Evolutionary conservation across 352 stramenopile genomes (phyloP).

Genomic region (Phytophthora tentaculata): DNA sequence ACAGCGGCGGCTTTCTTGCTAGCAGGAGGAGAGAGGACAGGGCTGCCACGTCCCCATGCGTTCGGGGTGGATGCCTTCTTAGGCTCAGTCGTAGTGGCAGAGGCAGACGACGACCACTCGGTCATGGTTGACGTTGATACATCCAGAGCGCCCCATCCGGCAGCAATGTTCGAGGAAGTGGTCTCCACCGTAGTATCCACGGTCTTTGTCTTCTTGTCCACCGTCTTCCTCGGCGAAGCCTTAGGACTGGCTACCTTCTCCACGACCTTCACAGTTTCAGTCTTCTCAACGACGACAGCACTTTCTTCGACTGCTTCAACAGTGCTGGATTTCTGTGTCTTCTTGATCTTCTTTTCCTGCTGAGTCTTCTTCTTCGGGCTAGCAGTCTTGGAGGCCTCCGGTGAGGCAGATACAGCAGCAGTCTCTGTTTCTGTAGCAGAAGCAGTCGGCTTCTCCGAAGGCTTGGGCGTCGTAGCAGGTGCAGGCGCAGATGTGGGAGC

Average conservation of each 20-base stretch:
- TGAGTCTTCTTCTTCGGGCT: conserved; percentile 63
- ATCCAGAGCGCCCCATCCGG: conserved; percentile 72
- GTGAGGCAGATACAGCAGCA: conserved; percentile 10
- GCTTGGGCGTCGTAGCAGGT: conserved; percentile 8
- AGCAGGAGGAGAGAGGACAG: conserved; percentile 49
- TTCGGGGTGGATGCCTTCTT: conserved; percentile 65
- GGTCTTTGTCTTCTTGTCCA: conserved; percentile 46
- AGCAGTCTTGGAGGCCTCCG: conserved; percentile 20
- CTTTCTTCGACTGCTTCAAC: conserved; percentile 20
- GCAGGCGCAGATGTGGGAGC: conserved; percentile 21
- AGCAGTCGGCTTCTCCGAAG: conserved; percentile 12
- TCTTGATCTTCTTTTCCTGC: conserved; percentile 51
- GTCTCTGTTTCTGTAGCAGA: conserved; percentile 21
- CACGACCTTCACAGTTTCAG: conserved; percentile 29
- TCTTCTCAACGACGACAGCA: conserved; percentile 27
- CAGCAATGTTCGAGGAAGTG: conserved; percentile 46
- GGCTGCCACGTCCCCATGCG: conserved; percentile 68
- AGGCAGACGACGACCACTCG: conserved; percentile 59
- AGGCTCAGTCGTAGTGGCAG: conserved; percentile 46
- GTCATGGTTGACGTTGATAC: conserved; percentile 65
- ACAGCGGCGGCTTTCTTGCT: conserved; percentile 22
- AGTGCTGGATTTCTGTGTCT: conserved; percentile 32
- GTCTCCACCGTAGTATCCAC: conserved; percentile 46
- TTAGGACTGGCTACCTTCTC: conserved; percentile 44
- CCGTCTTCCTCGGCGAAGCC: conserved; percentile 41